Conservation (phyloP, 164 flowering plant genomes). For the Stephania yunnanensis region DNA sequence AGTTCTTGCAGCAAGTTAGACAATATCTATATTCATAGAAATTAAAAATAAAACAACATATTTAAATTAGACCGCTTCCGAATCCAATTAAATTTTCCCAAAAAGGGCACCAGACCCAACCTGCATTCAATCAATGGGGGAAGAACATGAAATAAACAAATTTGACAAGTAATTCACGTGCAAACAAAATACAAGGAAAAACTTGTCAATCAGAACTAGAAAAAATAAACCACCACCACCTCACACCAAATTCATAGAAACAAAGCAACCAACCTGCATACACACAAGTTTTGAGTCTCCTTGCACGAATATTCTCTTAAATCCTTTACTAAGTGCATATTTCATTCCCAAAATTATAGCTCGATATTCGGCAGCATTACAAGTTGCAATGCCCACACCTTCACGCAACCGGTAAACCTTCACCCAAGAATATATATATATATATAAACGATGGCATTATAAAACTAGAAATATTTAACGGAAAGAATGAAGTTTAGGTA, state of each 20-base stretch:
- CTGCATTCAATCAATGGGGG: too few relatives aligned
- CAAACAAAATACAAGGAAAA: background rate
- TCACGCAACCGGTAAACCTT: slow-evolving; percentile 75
- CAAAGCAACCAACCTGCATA: slow-evolving; percentile 56
- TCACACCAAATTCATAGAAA: background rate
- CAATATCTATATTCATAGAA: too few relatives aligned
- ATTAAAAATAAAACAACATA: too few relatives aligned
- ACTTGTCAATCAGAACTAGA: background rate
- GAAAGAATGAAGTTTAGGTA: slow-evolving; percentile 7
- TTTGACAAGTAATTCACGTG: background rate
- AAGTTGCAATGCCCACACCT: slow-evolving; percentile 71
- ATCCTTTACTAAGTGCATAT: slow-evolving; percentile 68
- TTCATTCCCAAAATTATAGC: slow-evolving; percentile 67
- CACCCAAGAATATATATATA: background rate
- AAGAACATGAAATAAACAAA: too few relatives aligned
- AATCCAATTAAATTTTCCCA: too few relatives aligned
- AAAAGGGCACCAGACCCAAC: too few relatives aligned
- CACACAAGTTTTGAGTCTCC: slow-evolving; percentile 88
- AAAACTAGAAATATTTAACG: background rate
- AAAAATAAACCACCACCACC: background rate
- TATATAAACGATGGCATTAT: slow-evolving; percentile 6
- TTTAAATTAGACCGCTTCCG: too few relatives aligned
- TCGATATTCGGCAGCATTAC: slow-evolving; percentile 78
- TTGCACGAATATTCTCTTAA: slow-evolving; percentile 45
- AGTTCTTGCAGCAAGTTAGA: too few relatives aligned